These are phyloP conservation scores for Russula virescens DNA, from an alignment of 768 basidiomycete genomes.

Conservation along the genomic window DNA sequence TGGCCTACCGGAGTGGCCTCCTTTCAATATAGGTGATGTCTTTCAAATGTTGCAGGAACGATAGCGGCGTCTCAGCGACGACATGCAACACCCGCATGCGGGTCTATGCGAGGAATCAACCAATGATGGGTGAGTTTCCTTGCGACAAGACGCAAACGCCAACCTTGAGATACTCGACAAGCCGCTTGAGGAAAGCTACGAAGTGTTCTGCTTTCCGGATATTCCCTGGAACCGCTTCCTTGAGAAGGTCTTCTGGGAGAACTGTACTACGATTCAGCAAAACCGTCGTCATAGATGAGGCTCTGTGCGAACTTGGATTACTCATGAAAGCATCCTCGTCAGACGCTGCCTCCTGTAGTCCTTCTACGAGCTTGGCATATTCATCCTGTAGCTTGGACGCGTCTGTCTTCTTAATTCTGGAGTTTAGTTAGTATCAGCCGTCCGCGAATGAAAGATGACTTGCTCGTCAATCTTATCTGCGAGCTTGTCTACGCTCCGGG, in stretches of 20 bases:
- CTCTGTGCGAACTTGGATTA: constrained; percentile 61
- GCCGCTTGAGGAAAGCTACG: constrained; percentile 94
- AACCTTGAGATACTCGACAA: constrained; percentile 98
- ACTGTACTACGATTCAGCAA: constrained; percentile 39
- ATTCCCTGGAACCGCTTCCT: constrained; percentile 95
- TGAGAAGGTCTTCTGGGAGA: constrained; percentile 88
- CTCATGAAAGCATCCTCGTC: constrained; percentile 82
- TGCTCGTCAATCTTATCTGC: constrained; percentile 94
- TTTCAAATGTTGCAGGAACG: constrained; percentile 95
- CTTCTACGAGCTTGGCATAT: constrained; percentile 92
- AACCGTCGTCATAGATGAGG: constrained; percentile 8
- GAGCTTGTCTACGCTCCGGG: constrained; percentile 78
- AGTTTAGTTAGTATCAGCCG: not conserved
- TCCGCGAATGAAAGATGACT: constrained; percentile 28
- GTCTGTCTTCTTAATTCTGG: constrained; percentile 89
- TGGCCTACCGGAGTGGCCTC: constrained; percentile 73
- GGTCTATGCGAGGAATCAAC: constrained; percentile 49
- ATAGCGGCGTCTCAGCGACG: constrained; percentile 95
- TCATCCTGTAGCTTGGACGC: constrained; percentile 94
- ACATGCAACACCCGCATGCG: constrained; percentile 99
- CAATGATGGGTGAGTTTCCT: not conserved
- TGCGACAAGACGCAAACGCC: not conserved
- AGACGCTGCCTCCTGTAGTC: constrained; percentile 72
- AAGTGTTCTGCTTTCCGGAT: constrained; percentile 99
- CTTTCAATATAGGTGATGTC: constrained; percentile 98